These are phyloP conservation scores for Aspergillus japonicus DNA, from an alignment of 2,329 filamentous ascomycete genomes.

Conservation along the genomic window DNA sequence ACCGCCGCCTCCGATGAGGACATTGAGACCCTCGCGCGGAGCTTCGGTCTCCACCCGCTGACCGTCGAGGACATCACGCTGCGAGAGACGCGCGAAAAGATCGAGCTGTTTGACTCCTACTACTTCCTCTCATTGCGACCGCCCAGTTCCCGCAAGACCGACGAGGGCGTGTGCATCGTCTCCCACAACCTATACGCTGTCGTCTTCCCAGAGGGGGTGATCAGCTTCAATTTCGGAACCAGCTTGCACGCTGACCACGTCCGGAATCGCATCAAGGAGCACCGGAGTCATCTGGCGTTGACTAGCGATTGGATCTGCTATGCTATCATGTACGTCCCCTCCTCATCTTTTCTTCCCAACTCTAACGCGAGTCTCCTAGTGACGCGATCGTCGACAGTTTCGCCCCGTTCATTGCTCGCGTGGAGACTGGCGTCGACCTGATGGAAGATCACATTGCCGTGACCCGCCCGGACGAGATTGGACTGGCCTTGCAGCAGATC, in stretches of 20 bases:
- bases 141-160: conserved; percentile 73
- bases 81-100: conserved; percentile 92
- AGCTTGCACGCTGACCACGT: conserved; percentile 83
- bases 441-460: conserved; percentile 93
- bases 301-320: conserved; percentile 98
- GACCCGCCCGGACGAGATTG: conserved; percentile 81
- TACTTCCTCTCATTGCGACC: conserved; percentile 95
- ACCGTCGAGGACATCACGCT: conserved; percentile 92
- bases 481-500: conserved; percentile 77
- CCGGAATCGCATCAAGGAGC: conserved; percentile 80
- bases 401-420: conserved; percentile 76
- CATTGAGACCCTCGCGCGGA: conserved; percentile 80
- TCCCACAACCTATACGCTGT: conserved; percentile 92
- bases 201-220: conserved; percentile 85
- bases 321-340: conserved; percentile 72
- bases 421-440: conserved; percentile 79
- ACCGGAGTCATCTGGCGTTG: conserved; percentile 87
- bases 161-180: conserved; percentile 74
- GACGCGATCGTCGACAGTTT: conserved; percentile 96
- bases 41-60: conserved; percentile 90
- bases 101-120: conserved; percentile 93
- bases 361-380: conserved; percentile 40
- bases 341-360: no score
- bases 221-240: conserved; percentile 85
- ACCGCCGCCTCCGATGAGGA: conserved; percentile 84